A percentile compares a stretch with the other conserved stretches of the same genome.
phyloP scores from a whole-genome alignment of 805 yeast genomes.

The Candida ficus region DNA sequence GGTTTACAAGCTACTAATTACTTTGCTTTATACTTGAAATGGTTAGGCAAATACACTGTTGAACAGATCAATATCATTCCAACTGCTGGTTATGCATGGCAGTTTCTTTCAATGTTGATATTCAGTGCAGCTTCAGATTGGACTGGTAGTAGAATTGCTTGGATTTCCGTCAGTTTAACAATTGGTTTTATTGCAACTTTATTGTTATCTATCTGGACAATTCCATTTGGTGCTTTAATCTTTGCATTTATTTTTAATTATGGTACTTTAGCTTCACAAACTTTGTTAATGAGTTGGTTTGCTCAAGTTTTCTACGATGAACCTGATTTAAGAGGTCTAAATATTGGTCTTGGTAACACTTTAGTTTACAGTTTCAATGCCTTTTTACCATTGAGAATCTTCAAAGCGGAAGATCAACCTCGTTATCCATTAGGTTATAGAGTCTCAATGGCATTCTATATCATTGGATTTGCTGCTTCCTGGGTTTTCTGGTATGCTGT shows the following conservation, averaged over 20 bases:
- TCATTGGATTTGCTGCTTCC: not conserved
- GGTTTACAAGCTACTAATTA: not conserved
- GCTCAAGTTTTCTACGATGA: constrained; percentile 3
- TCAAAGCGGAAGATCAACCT: not conserved
- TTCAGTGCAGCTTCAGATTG: constrained; percentile 1
- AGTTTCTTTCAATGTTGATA: not conserved
- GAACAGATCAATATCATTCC: constrained; percentile 2
- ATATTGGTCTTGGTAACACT: constrained; percentile 2
- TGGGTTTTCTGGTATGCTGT: not conserved
- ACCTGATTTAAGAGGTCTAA: constrained; percentile 1
- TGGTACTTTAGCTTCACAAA: constrained; percentile 1
- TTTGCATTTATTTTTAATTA: constrained; percentile 2
- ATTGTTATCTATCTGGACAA: not conserved
- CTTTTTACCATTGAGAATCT: not conserved
- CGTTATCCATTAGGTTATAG: not conserved
- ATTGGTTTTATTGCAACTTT: not conserved
- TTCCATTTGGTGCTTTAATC: not conserved
- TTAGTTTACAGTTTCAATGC: constrained; percentile 2
- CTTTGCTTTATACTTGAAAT: not conserved
- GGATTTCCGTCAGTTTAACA: not conserved
- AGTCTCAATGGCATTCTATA: not conserved
- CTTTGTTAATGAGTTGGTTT: not conserved
- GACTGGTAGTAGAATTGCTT: not conserved
- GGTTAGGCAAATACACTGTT: not conserved
- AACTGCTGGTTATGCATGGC: constrained; percentile 1